phyloP scores from a whole-genome alignment of 2,329 filamentous ascomycete genomes.

The Aspergillus fructus region DNA sequence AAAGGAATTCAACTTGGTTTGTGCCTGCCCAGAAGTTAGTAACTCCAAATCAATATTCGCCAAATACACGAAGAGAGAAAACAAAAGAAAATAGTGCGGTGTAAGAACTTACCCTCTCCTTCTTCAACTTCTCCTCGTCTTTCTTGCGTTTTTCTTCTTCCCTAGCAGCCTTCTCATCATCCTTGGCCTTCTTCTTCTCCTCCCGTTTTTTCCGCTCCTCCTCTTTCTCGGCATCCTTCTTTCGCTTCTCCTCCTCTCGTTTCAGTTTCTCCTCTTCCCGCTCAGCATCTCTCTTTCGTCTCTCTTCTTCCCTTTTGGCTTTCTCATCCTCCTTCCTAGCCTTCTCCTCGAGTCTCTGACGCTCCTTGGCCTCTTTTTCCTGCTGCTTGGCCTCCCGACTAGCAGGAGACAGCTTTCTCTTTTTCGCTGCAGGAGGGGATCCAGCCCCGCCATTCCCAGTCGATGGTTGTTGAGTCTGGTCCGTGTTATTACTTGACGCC shows the following conservation, averaged over 20 bases:
- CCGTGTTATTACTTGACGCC: background rate
- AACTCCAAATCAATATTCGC: background rate
- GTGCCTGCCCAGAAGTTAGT: slow-evolving; percentile 36
- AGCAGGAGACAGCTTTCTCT: slow-evolving; percentile 32
- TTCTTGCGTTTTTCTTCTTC: slow-evolving; percentile 51
- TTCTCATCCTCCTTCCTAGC: slow-evolving; percentile 27
- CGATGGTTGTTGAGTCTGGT: background rate
- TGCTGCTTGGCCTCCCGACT: slow-evolving; percentile 26
- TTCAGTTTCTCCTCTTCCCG: slow-evolving; percentile 27
- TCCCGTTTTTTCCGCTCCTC: slow-evolving; percentile 46
- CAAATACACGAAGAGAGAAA: slow-evolving; percentile 11
- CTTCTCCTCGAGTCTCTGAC: slow-evolving; percentile 21
- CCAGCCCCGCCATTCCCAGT: slow-evolving; percentile 1
- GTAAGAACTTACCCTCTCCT: slow-evolving; percentile 40
- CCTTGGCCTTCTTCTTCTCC: slow-evolving; percentile 44
- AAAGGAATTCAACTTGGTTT: slow-evolving; percentile 53
- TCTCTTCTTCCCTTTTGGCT: slow-evolving; percentile 46
- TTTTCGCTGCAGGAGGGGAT: slow-evolving; percentile 26
- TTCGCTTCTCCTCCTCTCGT: slow-evolving; percentile 50
- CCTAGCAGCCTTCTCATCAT: slow-evolving; percentile 38
- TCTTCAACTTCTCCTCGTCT: slow-evolving; percentile 45
- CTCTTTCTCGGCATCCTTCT: slow-evolving; percentile 45
- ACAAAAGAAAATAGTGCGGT: slow-evolving; percentile 18
- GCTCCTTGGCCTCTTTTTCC: slow-evolving; percentile 29
- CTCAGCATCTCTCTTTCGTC: slow-evolving; percentile 36